Evolutionary conservation across 208 protist genomes (phyloP).

Genomic region (Willaertia magna): DNA sequence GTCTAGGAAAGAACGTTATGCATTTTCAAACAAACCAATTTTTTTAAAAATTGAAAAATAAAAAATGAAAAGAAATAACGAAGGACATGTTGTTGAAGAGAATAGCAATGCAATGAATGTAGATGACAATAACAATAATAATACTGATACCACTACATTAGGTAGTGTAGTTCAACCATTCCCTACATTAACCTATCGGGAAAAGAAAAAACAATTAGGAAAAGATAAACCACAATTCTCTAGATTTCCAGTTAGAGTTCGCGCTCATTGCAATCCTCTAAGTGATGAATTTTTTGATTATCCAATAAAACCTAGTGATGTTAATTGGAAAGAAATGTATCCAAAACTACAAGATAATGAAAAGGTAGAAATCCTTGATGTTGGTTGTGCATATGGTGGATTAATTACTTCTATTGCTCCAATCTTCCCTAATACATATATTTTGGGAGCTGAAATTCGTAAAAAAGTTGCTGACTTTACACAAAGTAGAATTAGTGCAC

Average conservation of each 20-base stretch:
- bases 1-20: too few relatives aligned
- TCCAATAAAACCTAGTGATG: conserved; percentile 50
- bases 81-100: neutral
- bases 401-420: conserved; percentile 68
- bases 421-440: conserved; percentile 76
- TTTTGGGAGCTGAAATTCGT: conserved; percentile 90
- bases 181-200: neutral
- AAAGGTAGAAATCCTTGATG: conserved; percentile 67
- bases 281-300: conserved; percentile 62
- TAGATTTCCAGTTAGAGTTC: conserved; percentile 61
- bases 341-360: conserved; percentile 31
- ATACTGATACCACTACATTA: neutral
- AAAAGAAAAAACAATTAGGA: neutral
- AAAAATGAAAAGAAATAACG: neutral
- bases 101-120: neutral
- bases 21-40: too few relatives aligned
- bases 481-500: conserved; percentile 48
- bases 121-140: neutral
- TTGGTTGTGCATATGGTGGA: conserved; percentile 94
- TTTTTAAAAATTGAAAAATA: neutral
- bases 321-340: conserved; percentile 30
- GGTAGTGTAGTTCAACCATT: neutral
- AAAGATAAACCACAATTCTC: conserved; percentile 40
- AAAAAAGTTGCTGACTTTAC: conserved; percentile 79
- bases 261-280: conserved; percentile 79